These are phyloP conservation scores for Coprinellus micaceus DNA, from an alignment of 768 basidiomycete species.

Conservation along the genomic window DNA sequence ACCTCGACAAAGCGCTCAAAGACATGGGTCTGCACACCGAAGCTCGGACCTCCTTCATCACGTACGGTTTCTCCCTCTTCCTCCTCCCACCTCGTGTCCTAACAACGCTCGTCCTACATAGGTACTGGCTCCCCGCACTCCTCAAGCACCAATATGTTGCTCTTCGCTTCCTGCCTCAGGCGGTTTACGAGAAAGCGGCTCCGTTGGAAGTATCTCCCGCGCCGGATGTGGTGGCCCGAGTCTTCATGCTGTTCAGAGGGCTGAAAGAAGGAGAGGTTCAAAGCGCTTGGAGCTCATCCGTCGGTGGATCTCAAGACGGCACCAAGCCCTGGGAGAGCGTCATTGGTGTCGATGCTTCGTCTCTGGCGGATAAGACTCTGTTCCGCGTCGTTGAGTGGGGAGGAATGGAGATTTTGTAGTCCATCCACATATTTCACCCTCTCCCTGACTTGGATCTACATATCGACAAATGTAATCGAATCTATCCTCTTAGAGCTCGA, in stretches of 20 bases:
- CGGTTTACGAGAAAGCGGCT: slow-evolving; percentile 37
- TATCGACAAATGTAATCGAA: no score
- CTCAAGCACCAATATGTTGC: slow-evolving; percentile 37
- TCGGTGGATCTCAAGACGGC: slow-evolving; percentile 15
- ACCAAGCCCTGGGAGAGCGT: slow-evolving; percentile 28
- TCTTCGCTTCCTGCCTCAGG: slow-evolving; percentile 44
- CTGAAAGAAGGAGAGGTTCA: slow-evolving; percentile 19
- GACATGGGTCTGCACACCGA: slow-evolving; percentile 37
- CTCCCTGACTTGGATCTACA: no score
- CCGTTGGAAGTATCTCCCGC: slow-evolving; percentile 33
- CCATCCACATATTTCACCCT: background rate
- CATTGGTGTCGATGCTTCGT: slow-evolving; percentile 30
- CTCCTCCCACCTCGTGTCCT: background rate
- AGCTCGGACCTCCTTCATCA: slow-evolving; percentile 45
- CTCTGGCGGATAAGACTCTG: slow-evolving; percentile 22
- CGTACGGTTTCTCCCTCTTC: slow-evolving; percentile 26
- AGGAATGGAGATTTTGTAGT: slow-evolving; percentile 36
- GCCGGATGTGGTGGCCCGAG: slow-evolving; percentile 40
- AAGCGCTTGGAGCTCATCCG: slow-evolving; percentile 25
- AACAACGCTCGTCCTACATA: slow-evolving; percentile 7
- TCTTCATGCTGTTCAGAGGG: slow-evolving; percentile 48
- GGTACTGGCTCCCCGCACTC: slow-evolving; percentile 44
- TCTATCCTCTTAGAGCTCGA: no score
- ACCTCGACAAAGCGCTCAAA: slow-evolving; percentile 31
- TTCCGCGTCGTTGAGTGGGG: slow-evolving; percentile 47